Base-by-base conservation (phyloP, 1,139 yeast species). In the Saccharomyces hybrid region DNA sequence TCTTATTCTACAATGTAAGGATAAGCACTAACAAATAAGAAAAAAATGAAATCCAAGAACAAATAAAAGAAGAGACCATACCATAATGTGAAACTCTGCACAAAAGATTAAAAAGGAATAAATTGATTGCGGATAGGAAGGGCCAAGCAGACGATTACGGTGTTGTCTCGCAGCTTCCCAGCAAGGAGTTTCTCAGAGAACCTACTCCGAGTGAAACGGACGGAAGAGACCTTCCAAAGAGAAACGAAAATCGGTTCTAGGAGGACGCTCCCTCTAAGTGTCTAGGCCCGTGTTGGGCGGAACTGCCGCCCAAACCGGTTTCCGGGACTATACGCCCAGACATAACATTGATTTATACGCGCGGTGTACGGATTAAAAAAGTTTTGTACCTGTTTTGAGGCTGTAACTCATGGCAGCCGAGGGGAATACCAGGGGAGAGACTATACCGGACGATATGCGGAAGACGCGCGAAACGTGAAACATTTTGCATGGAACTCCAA, bases 11-110 rank as follows among this genome's bases (percentile, higher is more conserved):
- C 13, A 38, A 38, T 20, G 6, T 20, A 38, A 20, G 26, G 8
- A 38, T 20, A 4, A 38, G 44, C 44, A 16, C 25, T 16, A 38
- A 38, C 11, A 13, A 38, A 38, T 20, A 6, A 32, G 38, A 32
- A 20, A 41, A 49, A 41, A 16, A 49, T 11, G 41, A 31, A 14
- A 31, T 48, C 14, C n/a, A 31, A 20, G 38, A 28, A 32, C 34
- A 38, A 31, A 52, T 30, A 30, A 32, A 42, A 44, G 49, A 26
- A 32, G 30, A 34, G 52, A 34, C 52, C 20, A 26, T 38, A 38
- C 25, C n/a, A 4, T 16, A 20, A 16, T 16, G 26, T 38, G 25
- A 38, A 20, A 38, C 44, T 38, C 25, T 38, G 26, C 25, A 38
- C 44, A 38, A 38, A 20, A 38, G 25, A 38, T 38, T 20, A 11